phyloP scores from a whole-genome alignment of 2,329 filamentous ascomycete species.

The Arachnopeziza araneosa region DNA sequence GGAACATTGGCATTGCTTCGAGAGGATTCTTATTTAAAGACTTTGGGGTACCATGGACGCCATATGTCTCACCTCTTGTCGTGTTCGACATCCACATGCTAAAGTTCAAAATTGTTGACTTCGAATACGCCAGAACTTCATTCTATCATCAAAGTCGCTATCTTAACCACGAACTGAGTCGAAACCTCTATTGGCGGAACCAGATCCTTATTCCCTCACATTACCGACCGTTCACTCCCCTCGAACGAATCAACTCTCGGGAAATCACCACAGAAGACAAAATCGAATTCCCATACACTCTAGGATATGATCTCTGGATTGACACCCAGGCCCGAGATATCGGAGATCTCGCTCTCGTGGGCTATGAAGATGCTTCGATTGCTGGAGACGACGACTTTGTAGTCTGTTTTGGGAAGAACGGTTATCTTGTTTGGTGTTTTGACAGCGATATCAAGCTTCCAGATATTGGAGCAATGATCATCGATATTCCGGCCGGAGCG shows the following conservation, averaged over 20 bases:
- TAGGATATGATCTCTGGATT: neutral
- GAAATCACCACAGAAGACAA: neutral
- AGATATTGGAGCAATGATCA: neutral
- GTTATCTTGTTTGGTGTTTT: constrained; percentile 23
- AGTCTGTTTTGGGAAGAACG: neutral
- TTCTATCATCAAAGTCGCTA: neutral
- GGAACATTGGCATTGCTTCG: constrained; percentile 1
- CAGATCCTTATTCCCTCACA: neutral
- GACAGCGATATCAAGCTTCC: constrained; percentile 3
- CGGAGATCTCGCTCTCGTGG: neutral
- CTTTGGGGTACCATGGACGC: neutral
- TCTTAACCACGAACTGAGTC: neutral
- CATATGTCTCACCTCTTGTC: neutral
- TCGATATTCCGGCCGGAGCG: neutral
- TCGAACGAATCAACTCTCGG: neutral
- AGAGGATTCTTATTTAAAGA: neutral
- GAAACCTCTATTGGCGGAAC: constrained; percentile 1
- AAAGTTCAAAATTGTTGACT: neutral
- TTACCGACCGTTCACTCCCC: neutral
- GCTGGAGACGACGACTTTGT: constrained; percentile 2
- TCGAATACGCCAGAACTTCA: neutral
- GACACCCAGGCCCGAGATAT: neutral
- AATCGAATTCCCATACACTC: neutral
- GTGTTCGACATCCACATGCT: neutral
- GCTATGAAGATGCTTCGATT: neutral